Evolutionary conservation across 1,284 basidiomycete genomes (phyloP).

Genomic region (Sporisorium graminicola): DNA sequence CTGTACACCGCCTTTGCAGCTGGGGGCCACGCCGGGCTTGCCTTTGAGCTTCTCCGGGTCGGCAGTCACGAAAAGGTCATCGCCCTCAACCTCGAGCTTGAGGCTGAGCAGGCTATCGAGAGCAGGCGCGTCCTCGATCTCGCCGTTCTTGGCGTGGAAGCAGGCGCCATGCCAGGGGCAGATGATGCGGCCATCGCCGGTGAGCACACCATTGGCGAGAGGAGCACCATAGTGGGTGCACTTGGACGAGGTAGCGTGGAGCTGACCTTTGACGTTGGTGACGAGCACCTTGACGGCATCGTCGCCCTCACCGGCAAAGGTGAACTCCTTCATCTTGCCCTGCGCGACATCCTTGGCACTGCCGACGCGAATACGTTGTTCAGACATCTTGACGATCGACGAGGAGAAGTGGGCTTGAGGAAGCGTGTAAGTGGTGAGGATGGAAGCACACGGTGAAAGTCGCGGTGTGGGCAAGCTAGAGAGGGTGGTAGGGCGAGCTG

Average conservation of each 20-base stretch:
- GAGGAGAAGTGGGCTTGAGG: slow-evolving; percentile 16
- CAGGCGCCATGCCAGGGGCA: slow-evolving; percentile 93
- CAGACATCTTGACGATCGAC: slow-evolving; percentile 35
- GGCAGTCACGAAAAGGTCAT: slow-evolving; percentile 85
- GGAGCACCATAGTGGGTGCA: slow-evolving; percentile 90
- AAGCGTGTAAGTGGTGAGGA: background rate
- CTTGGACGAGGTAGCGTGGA: slow-evolving; percentile 81
- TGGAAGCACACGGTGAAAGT: background rate
- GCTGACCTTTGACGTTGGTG: slow-evolving; percentile 79
- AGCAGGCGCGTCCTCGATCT: slow-evolving; percentile 87
- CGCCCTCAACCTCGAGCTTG: slow-evolving; percentile 76
- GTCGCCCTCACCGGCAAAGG: slow-evolving; percentile 80
- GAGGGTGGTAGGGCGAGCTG: slow-evolving; percentile 19
- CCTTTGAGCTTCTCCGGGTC: slow-evolving; percentile 76
- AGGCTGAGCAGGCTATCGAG: slow-evolving; percentile 86
- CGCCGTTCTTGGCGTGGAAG: slow-evolving; percentile 78
- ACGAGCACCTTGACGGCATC: slow-evolving; percentile 74
- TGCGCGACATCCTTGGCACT: slow-evolving; percentile 44
- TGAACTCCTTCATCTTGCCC: slow-evolving; percentile 77
- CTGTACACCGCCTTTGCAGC: slow-evolving; percentile 63
- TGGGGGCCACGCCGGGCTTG: slow-evolving; percentile 55
- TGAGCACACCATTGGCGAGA: slow-evolving; percentile 84
- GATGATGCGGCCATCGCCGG: slow-evolving; percentile 81
- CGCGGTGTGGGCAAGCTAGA: background rate
- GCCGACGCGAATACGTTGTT: slow-evolving; percentile 46